Evolutionary conservation across 257 asterid species (phyloP).

Genomic region (Gynochthodes officinalis): DNA sequence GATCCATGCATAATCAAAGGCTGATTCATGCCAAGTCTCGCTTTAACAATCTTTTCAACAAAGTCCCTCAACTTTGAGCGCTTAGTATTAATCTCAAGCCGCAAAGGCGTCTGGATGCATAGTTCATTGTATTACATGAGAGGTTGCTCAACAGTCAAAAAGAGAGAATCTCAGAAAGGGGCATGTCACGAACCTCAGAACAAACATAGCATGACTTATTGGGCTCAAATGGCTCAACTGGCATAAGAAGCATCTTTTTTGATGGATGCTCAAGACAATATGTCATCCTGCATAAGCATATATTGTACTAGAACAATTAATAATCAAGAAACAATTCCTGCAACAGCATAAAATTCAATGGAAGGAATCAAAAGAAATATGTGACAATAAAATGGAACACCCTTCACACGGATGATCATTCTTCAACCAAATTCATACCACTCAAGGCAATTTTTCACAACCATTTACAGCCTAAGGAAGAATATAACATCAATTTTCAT

Average conservation of each 20-base stretch:
- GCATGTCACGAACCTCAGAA: constrained; percentile 64
- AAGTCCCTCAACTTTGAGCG: constrained; percentile 83
- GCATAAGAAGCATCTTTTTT: constrained; percentile 93
- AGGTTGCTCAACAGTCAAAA: constrained; percentile 12
- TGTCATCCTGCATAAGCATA: constrained; percentile 72
- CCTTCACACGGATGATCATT: neutral
- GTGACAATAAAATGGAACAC: neutral
- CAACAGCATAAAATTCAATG: neutral
- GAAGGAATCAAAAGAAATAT: neutral
- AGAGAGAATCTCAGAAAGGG: neutral
- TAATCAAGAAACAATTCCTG: neutral
- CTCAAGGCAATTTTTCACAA: neutral
- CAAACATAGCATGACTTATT: constrained; percentile 89
- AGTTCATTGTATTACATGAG: constrained; percentile 23
- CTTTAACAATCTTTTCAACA: constrained; percentile 82
- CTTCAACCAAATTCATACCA: neutral
- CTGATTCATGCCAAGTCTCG: constrained; percentile 86
- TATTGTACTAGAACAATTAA: constrained; percentile 1
- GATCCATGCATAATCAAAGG: constrained; percentile 89
- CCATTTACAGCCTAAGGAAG: neutral
- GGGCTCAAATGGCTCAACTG: constrained; percentile 92
- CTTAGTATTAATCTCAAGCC: constrained; percentile 77
- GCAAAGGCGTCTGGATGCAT: constrained; percentile 74
- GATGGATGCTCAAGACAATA: constrained; percentile 94
- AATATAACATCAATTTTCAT: neutral